Base-by-base conservation (phyloP, 2,329 filamentous ascomycete genomes). In the Drechslerella coelobrocha region DNA sequence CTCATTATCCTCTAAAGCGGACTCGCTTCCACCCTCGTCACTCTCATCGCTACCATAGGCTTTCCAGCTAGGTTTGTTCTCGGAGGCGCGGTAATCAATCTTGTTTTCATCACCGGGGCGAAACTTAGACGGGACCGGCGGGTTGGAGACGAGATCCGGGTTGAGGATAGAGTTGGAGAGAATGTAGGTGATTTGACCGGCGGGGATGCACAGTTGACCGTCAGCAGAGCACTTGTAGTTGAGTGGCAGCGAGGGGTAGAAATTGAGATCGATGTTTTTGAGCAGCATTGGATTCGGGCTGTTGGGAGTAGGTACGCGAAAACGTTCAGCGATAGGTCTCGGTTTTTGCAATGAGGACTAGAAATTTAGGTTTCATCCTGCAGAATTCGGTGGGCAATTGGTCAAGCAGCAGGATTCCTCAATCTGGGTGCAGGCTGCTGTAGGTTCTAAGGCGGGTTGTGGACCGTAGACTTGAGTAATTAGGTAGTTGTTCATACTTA, bases 171-270 rank as follows among this genome's bases (percentile, higher is more conserved):
- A 71, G 14, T 63, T 71, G 6, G 66, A 59, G 23, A 71, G n/a
- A 47, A 71, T 71, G 37, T 71, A 71, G 0, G 59, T 60, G 12
- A 53, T 29, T 3, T 51, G 66, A 4, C 59, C 66, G 9, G 66
- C 66, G 26, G 66, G 66, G n/a, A 71, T 71, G 48, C 66, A 71
- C 7, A 71, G 48, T 24, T 71, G 66, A 12, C 66, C 66, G 37
- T 71, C 66, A 12, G 54, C 47, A 2, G 66, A 71, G 43, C 57
- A 61, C 34, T 71, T 71, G 66, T 71, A 71, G 53, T 71, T 71
- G 21, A 50, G 39, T 9, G 66, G 59, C 6, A 63, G 60, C 2
- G 66, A 71, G n/a, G 66, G 66, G 41, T 63, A 71, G 53, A 71
- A 71, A 21, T 60, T 71, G 10, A 71, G 47, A 24, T 71, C 66